A percentile compares a stretch with the other conserved stretches of the same genome.
These are phyloP conservation scores for Crucibulum parvulum DNA, from an alignment of 1,284 basidiomycete species.

Conservation along the genomic window DNA sequence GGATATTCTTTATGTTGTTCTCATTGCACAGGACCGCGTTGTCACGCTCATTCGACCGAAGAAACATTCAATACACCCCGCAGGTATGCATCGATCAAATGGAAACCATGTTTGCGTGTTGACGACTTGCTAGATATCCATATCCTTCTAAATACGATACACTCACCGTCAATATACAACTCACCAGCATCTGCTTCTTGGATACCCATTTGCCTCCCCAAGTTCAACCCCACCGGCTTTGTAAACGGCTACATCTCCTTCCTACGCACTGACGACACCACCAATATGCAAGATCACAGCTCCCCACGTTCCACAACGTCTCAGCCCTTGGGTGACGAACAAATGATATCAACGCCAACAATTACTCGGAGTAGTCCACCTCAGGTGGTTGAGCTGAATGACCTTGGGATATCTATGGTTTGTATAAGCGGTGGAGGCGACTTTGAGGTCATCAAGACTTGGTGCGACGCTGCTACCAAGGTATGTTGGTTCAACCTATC, in stretches of 20 bases:
- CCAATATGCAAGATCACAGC: background rate
- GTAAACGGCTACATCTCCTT: conserved; percentile 93
- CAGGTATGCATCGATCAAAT: conserved; percentile 54
- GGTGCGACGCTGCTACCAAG: conserved; percentile 73
- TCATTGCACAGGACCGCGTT: conserved; percentile 82
- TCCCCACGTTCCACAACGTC: too few species aligned
- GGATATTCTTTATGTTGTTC: conserved; percentile 91
- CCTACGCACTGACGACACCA: conserved; percentile 41
- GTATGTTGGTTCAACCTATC: conserved; percentile 41
- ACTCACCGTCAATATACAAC: conserved; percentile 73
- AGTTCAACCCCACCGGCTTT: conserved; percentile 91
- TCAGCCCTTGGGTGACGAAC: conserved; percentile 1
- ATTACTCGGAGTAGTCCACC: background rate
- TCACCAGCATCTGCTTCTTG: conserved; percentile 85
- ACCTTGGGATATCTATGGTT: conserved; percentile 61
- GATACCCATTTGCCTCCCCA: conserved; percentile 96
- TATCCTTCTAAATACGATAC: conserved; percentile 83
- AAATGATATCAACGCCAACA: background rate
- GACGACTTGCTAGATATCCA: conserved; percentile 70
- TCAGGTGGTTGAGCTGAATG: conserved; percentile 12
- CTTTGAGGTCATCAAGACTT: conserved; percentile 71
- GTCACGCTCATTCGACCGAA: conserved; percentile 90
- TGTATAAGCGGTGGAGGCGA: conserved; percentile 75
- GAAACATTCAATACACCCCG: conserved; percentile 95
- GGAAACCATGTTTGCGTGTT: background rate